These are phyloP conservation scores for Theileria equi DNA, from an alignment of 169 alveolate genomes.

Conservation along the genomic window DNA sequence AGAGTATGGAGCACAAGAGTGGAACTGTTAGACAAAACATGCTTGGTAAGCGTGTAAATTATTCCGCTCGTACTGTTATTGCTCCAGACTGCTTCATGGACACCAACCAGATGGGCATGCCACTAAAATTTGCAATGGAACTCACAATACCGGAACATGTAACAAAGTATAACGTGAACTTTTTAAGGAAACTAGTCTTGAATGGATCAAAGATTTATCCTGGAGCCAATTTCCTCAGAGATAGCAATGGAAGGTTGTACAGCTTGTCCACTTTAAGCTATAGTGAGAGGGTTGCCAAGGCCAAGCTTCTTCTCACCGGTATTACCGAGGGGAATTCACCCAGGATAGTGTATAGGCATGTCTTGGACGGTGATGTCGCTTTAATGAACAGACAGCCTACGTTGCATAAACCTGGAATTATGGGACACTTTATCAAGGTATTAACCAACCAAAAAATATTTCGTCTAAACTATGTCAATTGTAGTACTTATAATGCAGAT, in stretches of 20 bases:
- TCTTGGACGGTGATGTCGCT: conserved; percentile 94
- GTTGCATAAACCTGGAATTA: conserved; percentile 94
- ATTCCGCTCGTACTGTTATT: conserved; percentile 97
- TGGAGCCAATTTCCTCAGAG: conserved; percentile 90
- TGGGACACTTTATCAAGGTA: conserved; percentile 89
- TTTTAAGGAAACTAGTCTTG: conserved; percentile 83
- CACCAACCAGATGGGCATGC: conserved; percentile 96
- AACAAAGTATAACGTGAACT: conserved; percentile 83
- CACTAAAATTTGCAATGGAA: conserved; percentile 90
- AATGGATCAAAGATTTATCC: conserved; percentile 95
- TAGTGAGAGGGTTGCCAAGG: conserved; percentile 84
- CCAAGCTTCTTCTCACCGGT: conserved; percentile 72
- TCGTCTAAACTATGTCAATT: conserved; percentile 96
- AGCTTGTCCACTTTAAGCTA: conserved; percentile 62
- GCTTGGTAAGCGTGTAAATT: conserved; percentile 99
- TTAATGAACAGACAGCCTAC: conserved; percentile 97
- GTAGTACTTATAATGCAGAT: conserved; percentile 99
- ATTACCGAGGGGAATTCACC: conserved; percentile 60
- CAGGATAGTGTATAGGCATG: conserved; percentile 90
- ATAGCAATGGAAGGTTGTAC: conserved; percentile 70
- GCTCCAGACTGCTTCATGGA: conserved; percentile 97
- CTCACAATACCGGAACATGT: conserved; percentile 93
- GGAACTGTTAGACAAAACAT: conserved; percentile 96
- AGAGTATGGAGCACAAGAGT: conserved; percentile 92
- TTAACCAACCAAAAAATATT: conserved; percentile 92